phyloP scores from a whole-genome alignment of 2,329 filamentous ascomycete species.

The Paraconiothyrium sp. region DNA sequence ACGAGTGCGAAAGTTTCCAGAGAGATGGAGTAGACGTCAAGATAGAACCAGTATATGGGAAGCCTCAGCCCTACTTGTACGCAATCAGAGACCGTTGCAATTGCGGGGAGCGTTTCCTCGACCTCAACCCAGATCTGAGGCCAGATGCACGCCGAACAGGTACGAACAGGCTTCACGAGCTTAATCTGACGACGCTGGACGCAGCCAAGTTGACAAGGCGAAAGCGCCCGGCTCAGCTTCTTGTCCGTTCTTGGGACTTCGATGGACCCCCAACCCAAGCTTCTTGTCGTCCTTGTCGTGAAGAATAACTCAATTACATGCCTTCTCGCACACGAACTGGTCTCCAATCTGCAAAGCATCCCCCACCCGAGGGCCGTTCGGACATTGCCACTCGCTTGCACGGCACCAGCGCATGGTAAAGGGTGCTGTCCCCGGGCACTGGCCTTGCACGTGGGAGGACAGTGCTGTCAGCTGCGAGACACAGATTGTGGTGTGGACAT shows the following conservation, averaged over 20 bases:
- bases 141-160: constrained; percentile 18
- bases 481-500: neutral
- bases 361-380: neutral
- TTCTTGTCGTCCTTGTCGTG: constrained; percentile 3
- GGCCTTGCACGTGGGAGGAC: constrained; percentile 7
- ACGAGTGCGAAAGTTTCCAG: neutral
- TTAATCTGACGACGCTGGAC: constrained; percentile 13
- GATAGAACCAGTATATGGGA: neutral
- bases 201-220: constrained; percentile 7
- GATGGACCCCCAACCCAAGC: constrained; percentile 1
- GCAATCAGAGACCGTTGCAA: constrained; percentile 7
- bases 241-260: neutral
- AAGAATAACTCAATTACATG: constrained; percentile 10
- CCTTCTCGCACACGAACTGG: neutral
- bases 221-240: neutral
- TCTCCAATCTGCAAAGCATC: constrained; percentile 6
- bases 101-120: constrained; percentile 7
- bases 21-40: neutral
- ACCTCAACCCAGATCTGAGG: constrained; percentile 18
- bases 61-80: constrained; percentile 1
- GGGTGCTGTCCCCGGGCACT: neutral
- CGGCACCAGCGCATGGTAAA: constrained; percentile 6
- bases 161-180: constrained; percentile 11
- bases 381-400: constrained; percentile 12
- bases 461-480: constrained; percentile 10